Evolutionary conservation across 2,329 filamentous ascomycete genomes (phyloP).

Genomic region (Orbilia brochopaga): DNA sequence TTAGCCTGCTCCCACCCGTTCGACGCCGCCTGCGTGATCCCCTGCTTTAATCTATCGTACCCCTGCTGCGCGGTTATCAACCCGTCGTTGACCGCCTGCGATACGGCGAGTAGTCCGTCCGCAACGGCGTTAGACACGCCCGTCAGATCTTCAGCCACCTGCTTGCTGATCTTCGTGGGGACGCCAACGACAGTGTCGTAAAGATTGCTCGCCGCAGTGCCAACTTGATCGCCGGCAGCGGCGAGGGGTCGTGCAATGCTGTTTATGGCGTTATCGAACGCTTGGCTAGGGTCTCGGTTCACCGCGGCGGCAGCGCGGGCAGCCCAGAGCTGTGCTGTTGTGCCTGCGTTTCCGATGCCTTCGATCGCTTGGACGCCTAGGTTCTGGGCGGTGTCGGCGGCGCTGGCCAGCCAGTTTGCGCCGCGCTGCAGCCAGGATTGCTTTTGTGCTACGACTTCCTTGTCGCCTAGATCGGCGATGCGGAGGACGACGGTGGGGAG

Average conservation of each 20-base stretch:
- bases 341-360: not conserved
- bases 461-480: slow-evolving; percentile 25
- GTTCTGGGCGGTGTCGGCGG: not conserved
- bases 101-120: too few species aligned
- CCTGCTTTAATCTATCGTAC: too few species aligned
- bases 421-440: slow-evolving; percentile 38
- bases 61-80: too few species aligned
- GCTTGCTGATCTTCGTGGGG: too few species aligned
- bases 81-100: too few species aligned
- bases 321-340: not conserved
- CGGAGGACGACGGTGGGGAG: slow-evolving; percentile 26
- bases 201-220: not conserved
- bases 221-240: slow-evolving; percentile 23
- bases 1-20: too few species aligned
- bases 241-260: slow-evolving; percentile 6
- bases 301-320: not conserved
- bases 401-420: slow-evolving; percentile 10
- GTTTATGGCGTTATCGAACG: slow-evolving; percentile 12
- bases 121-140: too few species aligned
- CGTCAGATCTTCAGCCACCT: too few species aligned
- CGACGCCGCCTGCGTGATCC: too few species aligned
- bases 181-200: too few species aligned
- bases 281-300: not conserved
- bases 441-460: slow-evolving; percentile 14
- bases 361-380: not conserved